Percentiles rank a stretch among this genome's conserved stretches.
These are phyloP conservation scores for Moniliophthora roreri DNA, from an alignment of 1,284 basidiomycete genomes.

Conservation along the genomic window DNA sequence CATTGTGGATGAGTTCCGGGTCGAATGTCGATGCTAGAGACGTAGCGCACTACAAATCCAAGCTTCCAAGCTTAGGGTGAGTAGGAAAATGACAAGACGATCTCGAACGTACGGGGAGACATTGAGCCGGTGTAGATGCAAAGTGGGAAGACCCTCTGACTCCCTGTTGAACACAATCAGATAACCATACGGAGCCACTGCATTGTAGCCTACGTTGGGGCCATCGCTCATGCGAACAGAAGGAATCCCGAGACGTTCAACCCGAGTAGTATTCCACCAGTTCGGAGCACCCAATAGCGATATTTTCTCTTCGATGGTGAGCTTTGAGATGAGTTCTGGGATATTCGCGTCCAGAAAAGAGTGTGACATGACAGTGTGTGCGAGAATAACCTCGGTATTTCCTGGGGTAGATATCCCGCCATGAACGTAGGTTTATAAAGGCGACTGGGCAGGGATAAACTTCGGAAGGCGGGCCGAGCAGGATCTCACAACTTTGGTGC, in stretches of 20 bases:
- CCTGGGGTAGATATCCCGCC: background rate
- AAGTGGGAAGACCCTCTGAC: conserved; percentile 70
- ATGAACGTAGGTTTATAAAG: no score
- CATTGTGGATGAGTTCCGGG: conserved; percentile 48
- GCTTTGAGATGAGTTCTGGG: conserved; percentile 48
- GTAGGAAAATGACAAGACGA: background rate
- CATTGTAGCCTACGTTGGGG: conserved; percentile 47
- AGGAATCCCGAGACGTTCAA: conserved; percentile 60
- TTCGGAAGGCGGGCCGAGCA: background rate
- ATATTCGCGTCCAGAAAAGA: conserved; percentile 56
- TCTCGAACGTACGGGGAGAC: conserved; percentile 48
- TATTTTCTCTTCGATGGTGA: conserved; percentile 65
- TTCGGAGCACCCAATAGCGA: conserved; percentile 61
- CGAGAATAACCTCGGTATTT: no score
- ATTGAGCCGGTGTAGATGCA: conserved; percentile 59
- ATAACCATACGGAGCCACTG: background rate
- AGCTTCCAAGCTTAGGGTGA: conserved; percentile 1
- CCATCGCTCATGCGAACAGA: conserved; percentile 67
- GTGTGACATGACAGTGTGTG: conserved; percentile 27
- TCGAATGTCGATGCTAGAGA: conserved; percentile 68
- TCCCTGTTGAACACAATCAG: conserved; percentile 36
- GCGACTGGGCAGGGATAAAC: background rate
- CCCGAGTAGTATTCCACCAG: conserved; percentile 68
- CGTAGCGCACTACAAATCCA: conserved; percentile 54
- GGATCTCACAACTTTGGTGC: no score